Conservation (phyloP, 495 filamentous ascomycete species). For the Trichoderma asperelloides region DNA sequence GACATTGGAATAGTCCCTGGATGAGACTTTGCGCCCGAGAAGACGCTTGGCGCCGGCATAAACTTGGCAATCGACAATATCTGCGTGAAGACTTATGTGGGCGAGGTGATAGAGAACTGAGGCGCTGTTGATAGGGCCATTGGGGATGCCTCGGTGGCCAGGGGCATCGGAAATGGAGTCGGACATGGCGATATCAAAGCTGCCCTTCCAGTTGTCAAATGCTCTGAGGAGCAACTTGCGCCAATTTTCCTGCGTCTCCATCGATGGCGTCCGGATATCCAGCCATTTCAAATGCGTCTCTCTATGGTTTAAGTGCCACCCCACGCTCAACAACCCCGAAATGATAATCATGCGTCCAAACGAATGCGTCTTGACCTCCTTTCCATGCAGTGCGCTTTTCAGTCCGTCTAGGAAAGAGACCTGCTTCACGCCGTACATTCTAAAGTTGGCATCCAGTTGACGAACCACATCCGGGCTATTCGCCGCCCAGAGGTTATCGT, state of each 20-base stretch:
- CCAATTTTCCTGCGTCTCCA: conserved; percentile 84
- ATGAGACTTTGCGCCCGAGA: conserved; percentile 76
- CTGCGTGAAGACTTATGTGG: conserved; percentile 90
- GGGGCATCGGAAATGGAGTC: conserved; percentile 36
- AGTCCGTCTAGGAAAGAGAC: conserved; percentile 85
- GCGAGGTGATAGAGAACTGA: conserved; percentile 87
- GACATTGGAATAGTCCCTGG: conserved; percentile 67
- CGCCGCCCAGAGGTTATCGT: conserved; percentile 89
- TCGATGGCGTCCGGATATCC: conserved; percentile 52
- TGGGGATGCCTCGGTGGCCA: conserved; percentile 40
- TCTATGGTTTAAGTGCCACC: conserved; percentile 92
- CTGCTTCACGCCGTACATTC: conserved; percentile 75
- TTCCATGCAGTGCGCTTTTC: conserved; percentile 79
- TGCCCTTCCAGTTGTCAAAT: conserved; percentile 89
- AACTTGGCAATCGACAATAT: conserved; percentile 91
- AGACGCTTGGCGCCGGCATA: conserved; percentile 77
- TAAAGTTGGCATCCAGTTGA: conserved; percentile 70
- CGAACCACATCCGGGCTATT: conserved; percentile 78
- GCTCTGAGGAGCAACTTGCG: conserved; percentile 72
- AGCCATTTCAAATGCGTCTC: conserved; percentile 88
- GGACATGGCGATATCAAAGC: conserved; percentile 63
- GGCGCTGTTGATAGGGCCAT: conserved; percentile 73
- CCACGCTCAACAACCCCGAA: conserved; percentile 85
- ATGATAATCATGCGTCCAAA: conserved; percentile 94
- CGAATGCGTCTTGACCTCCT: conserved; percentile 80